These are phyloP conservation scores for Groenewaldozyma auringiensis DNA, from an alignment of 1,139 yeast species.

Conservation along the genomic window DNA sequence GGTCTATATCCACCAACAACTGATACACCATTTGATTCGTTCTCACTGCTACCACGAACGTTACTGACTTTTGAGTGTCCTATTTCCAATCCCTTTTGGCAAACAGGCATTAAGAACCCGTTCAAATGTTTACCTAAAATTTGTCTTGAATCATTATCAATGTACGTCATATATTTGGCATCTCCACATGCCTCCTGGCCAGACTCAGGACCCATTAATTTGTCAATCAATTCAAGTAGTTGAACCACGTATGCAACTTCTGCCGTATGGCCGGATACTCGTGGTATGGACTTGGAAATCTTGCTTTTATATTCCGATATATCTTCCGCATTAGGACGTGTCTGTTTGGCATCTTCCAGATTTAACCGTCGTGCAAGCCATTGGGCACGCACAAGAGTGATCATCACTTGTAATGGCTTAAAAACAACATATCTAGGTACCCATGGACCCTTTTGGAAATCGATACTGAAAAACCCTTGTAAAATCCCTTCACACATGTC, in stretches of 20 bases:
- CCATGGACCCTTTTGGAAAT: not conserved
- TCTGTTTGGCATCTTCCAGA: not conserved
- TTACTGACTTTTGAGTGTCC: not conserved
- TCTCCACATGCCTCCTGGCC: not conserved
- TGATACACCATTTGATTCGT: not conserved
- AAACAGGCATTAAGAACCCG: not conserved
- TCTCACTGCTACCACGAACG: not conserved
- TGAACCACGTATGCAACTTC: not conserved
- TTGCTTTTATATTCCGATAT: not conserved
- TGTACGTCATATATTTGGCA: not conserved
- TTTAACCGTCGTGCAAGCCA: not conserved
- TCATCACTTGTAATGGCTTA: not conserved
- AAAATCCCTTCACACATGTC: not conserved
- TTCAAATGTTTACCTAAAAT: not conserved
- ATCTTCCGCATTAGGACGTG: not conserved
- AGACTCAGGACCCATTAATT: not conserved
- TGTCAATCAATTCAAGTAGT: not conserved
- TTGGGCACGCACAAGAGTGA: not conserved
- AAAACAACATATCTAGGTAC: not conserved
- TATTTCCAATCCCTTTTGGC: not conserved
- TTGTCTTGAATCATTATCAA: slow-evolving; percentile 1
- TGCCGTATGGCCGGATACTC: not conserved
- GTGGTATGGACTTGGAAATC: not conserved
- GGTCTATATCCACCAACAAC: not conserved
- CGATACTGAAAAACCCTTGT: not conserved